Conservation (phyloP, 2,329 filamentous ascomycete species). For the Cercospora brassicicola region DNA sequence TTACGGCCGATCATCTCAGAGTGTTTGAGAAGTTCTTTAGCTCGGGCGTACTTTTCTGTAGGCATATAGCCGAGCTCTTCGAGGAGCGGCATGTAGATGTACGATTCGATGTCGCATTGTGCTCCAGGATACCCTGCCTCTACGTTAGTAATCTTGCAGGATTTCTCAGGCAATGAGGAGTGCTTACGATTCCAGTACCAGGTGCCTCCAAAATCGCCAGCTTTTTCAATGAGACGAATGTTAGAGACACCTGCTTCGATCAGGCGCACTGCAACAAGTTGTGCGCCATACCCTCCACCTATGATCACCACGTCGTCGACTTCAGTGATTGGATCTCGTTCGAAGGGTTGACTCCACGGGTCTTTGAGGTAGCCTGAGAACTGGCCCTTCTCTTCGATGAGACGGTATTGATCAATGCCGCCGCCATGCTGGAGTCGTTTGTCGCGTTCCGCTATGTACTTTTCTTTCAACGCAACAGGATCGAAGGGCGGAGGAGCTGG, state of each 20-base stretch:
- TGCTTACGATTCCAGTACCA: slow-evolving; percentile 32
- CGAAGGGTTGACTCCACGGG: slow-evolving; percentile 23
- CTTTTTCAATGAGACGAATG: slow-evolving; percentile 28
- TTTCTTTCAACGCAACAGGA: slow-evolving; percentile 27
- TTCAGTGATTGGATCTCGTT: slow-evolving; percentile 24
- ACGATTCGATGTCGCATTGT: slow-evolving; percentile 50
- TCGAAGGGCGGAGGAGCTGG: slow-evolving; percentile 20
- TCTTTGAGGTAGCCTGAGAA: slow-evolving; percentile 26
- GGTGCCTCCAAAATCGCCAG: slow-evolving; percentile 41
- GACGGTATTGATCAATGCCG: slow-evolving; percentile 27
- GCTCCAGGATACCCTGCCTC: slow-evolving; percentile 45
- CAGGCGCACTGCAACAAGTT: slow-evolving; percentile 26
- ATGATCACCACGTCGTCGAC: slow-evolving; percentile 26
- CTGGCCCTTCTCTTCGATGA: slow-evolving; percentile 24
- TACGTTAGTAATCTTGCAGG: not conserved
- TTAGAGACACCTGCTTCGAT: slow-evolving; percentile 28
- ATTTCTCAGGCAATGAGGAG: too few relatives aligned
- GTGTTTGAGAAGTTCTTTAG: slow-evolving; percentile 45
- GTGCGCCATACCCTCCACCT: slow-evolving; percentile 28
- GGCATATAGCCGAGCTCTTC: slow-evolving; percentile 48
- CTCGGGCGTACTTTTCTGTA: slow-evolving; percentile 39
- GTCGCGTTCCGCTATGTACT: slow-evolving; percentile 26
- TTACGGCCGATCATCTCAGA: slow-evolving; percentile 25
- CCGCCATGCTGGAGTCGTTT: slow-evolving; percentile 23
- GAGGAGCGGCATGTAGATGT: slow-evolving; percentile 50